Conservation (phyloP, 2,329 filamentous ascomycete genomes). For the Penicillium sp. region DNA sequence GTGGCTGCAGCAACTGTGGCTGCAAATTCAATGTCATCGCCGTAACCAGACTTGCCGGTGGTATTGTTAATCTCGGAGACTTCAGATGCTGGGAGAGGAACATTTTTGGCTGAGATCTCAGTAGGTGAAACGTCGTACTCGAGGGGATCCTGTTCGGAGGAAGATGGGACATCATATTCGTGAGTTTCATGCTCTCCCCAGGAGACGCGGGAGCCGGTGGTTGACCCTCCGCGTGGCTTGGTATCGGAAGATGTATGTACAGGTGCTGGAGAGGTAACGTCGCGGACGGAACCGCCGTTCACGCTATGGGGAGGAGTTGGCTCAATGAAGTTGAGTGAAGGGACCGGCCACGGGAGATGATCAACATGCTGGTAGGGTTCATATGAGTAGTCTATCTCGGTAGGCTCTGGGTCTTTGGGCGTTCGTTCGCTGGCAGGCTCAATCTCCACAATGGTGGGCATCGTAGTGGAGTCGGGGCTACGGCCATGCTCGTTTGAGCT, state of each 20-base stretch:
- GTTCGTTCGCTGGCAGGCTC: constrained; percentile 30
- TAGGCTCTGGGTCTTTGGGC: constrained; percentile 5
- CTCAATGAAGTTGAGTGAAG: constrained; percentile 54
- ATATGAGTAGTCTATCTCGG: constrained; percentile 1
- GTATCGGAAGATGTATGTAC: constrained; percentile 46
- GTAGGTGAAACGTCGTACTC: constrained; percentile 23
- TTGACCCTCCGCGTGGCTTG: constrained; percentile 44
- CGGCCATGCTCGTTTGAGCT: constrained; percentile 37
- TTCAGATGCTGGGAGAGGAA: constrained; percentile 10
- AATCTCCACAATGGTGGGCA: constrained; percentile 32
- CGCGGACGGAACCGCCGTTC: constrained; percentile 38
- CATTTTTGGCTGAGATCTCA: constrained; percentile 11
- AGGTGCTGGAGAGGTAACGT: constrained; percentile 30
- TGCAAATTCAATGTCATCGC: constrained; percentile 65
- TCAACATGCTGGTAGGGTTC: constrained; percentile 21
- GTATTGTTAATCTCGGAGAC: constrained; percentile 4
- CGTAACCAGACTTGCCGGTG: constrained; percentile 46
- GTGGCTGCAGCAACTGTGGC: constrained; percentile 66
- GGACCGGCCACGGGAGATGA: constrained; percentile 46
- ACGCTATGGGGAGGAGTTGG: constrained; percentile 55
- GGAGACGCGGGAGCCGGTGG: constrained; percentile 55
- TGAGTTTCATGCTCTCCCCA: constrained; percentile 65
- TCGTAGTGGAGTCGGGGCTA: constrained; percentile 17
- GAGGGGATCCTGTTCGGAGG: constrained; percentile 34
- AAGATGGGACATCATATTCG: constrained; percentile 60